Conservation (phyloP, 371 early-diverging fungal species). For the Nematocida sp. region DNA sequence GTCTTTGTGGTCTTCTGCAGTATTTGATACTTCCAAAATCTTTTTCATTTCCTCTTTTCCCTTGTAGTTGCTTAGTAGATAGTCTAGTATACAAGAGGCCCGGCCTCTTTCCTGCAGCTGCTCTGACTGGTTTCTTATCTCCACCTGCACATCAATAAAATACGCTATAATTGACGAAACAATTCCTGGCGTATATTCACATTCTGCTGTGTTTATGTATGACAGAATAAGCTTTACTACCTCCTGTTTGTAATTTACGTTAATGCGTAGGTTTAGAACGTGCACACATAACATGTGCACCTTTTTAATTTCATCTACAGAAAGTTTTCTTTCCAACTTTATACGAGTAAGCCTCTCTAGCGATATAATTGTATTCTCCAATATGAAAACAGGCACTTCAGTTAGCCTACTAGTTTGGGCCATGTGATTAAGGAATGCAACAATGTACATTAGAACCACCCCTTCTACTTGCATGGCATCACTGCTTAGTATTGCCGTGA, state of each 20-base stretch:
- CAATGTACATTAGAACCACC: background rate
- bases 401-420: background rate
- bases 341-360: constrained; percentile 2
- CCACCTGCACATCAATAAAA: constrained; percentile 47
- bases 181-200: background rate
- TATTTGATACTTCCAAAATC: background rate
- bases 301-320: background rate
- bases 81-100: background rate
- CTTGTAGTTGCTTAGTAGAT: constrained; percentile 17
- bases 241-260: constrained; percentile 57
- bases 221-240: constrained; percentile 3
- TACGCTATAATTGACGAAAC: constrained; percentile 25
- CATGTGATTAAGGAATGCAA: background rate
- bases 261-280: background rate
- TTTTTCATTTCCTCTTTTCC: constrained; percentile 9
- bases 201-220: constrained; percentile 11
- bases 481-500: background rate
- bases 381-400: constrained; percentile 1
- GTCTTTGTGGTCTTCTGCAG: constrained; percentile 33
- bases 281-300: background rate
- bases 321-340: background rate
- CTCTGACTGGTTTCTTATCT: constrained; percentile 28
- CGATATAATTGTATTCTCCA: background rate
- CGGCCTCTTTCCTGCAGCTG: constrained; percentile 17
- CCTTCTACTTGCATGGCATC: background rate